Evolutionary conservation across 176 grass and related monocot species (phyloP).

Genomic region (Oryza officinalis): DNA sequence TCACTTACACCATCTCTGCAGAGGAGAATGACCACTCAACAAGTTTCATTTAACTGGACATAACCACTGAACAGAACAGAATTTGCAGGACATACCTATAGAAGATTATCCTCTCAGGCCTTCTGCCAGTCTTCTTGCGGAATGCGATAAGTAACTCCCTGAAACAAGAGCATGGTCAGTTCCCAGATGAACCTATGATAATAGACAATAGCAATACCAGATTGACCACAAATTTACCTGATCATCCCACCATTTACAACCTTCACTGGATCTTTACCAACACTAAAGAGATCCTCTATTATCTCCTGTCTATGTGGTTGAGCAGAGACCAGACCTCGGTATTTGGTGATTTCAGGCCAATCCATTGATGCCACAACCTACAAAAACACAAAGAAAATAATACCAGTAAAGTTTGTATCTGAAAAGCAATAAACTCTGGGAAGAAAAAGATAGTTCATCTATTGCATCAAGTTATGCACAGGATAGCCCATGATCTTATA

Average conservation of each 20-base stretch:
- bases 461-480: not conserved
- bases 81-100: constrained; percentile 47
- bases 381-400: constrained; percentile 1
- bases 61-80: not conserved
- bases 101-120: constrained; percentile 64
- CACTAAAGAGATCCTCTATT: constrained; percentile 56
- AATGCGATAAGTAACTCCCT: constrained; percentile 63
- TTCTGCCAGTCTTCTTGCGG: constrained; percentile 23
- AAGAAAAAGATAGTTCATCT: not conserved
- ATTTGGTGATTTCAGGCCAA: constrained; percentile 74
- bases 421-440: not conserved
- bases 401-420: not conserved
- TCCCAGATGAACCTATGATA: constrained; percentile 1
- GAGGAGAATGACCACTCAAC: not conserved
- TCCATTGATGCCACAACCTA: constrained; percentile 80
- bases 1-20: constrained; percentile 41
- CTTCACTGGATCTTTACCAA: constrained; percentile 36
- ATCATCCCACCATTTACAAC: constrained; percentile 49
- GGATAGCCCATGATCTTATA: not conserved
- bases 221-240: constrained; percentile 34
- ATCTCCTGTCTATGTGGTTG: constrained; percentile 61
- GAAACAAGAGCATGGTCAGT: constrained; percentile 24
- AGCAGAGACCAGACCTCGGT: constrained; percentile 62
- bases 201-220: not conserved
- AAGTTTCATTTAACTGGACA: not conserved